phyloP scores from a whole-genome alignment of 331 rosid genomes.

The Rhamnella rubrinervis region DNA sequence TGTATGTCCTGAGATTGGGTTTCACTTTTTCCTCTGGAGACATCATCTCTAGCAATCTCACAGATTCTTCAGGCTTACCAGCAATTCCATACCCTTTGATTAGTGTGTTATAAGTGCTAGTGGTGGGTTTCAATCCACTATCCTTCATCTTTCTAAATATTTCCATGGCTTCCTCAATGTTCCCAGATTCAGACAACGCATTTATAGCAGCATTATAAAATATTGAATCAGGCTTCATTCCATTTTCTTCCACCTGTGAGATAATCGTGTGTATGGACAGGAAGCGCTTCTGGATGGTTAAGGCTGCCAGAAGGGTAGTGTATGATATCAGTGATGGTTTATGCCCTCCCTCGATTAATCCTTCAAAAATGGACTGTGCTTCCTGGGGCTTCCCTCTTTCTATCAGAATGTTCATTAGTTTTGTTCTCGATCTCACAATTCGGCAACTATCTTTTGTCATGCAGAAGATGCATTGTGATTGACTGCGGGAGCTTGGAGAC shows the following conservation, averaged over 20 bases:
- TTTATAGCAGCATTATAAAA: conserved; percentile 64
- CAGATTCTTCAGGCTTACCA: conserved; percentile 61
- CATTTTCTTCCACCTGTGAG: conserved; percentile 57
- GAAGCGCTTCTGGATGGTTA: conserved; percentile 60
- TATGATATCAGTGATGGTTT: conserved; percentile 64
- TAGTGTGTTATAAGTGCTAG: conserved; percentile 58
- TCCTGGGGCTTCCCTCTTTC: conserved; percentile 60
- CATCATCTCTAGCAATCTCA: conserved; percentile 58
- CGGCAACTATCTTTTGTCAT: conserved; percentile 40
- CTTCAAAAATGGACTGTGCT: conserved; percentile 42
- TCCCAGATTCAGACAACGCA: conserved; percentile 69
- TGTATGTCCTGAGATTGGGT: conserved; percentile 70
- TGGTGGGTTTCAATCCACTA: conserved; percentile 51
- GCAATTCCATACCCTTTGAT: conserved; percentile 77
- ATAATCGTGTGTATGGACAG: conserved; percentile 44
- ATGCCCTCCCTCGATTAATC: conserved; percentile 60
- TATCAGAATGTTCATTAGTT: conserved; percentile 51
- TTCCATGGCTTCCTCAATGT: conserved; percentile 62
- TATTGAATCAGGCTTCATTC: conserved; percentile 57
- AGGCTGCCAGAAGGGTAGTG: conserved; percentile 53
- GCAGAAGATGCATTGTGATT: conserved; percentile 49
- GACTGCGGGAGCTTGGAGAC: conserved; percentile 24
- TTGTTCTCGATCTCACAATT: conserved; percentile 51
- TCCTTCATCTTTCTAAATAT: conserved; percentile 57
- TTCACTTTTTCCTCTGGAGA: conserved; percentile 42